A percentile compares a stretch with the other conserved stretches of the same genome.
Conservation (phyloP, 345 rosid genomes). For the Turnera subulata region DNA sequence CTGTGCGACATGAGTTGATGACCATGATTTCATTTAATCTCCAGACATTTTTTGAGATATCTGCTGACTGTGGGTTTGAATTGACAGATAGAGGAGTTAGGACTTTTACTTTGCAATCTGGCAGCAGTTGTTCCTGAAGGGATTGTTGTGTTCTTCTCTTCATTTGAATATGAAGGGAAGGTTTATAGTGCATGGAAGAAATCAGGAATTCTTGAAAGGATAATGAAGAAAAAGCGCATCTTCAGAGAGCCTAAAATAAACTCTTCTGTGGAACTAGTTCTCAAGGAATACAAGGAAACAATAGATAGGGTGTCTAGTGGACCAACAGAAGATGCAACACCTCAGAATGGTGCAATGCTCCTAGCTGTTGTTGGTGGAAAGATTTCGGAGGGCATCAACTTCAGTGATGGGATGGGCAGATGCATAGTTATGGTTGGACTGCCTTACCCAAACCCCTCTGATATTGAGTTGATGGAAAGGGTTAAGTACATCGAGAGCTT, state of each 20-base stretch:
- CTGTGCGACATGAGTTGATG: no score
- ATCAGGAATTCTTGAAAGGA: constrained; percentile 74
- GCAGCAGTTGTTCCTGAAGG: constrained; percentile 80
- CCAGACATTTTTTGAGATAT: not conserved
- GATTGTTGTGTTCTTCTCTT: constrained; percentile 87
- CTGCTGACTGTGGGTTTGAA: constrained; percentile 11
- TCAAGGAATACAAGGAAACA: constrained; percentile 73
- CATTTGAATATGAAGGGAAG: constrained; percentile 78
- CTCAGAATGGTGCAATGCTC: constrained; percentile 69
- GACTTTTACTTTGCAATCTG: constrained; percentile 80
- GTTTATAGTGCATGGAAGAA: constrained; percentile 73
- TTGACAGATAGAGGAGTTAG: constrained; percentile 79
- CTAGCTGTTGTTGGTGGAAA: constrained; percentile 95
- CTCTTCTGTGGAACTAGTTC: constrained; percentile 64
- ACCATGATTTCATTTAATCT: constrained; percentile 1
- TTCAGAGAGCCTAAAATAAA: constrained; percentile 84
- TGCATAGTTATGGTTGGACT: constrained; percentile 96
- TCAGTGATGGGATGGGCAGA: constrained; percentile 93
- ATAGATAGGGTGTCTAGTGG: constrained; percentile 32
- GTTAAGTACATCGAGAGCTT: constrained; percentile 77
- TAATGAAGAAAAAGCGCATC: constrained; percentile 63
- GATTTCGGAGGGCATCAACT: constrained; percentile 98
- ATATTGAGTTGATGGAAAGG: constrained; percentile 82
- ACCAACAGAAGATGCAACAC: constrained; percentile 23
- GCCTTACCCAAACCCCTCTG: constrained; percentile 84